A percentile compares a stretch with the other conserved stretches of the same genome.
Evolutionary conservation across 2,329 filamentous ascomycete species (phyloP).

Genomic region (Cercospora sesami): DNA sequence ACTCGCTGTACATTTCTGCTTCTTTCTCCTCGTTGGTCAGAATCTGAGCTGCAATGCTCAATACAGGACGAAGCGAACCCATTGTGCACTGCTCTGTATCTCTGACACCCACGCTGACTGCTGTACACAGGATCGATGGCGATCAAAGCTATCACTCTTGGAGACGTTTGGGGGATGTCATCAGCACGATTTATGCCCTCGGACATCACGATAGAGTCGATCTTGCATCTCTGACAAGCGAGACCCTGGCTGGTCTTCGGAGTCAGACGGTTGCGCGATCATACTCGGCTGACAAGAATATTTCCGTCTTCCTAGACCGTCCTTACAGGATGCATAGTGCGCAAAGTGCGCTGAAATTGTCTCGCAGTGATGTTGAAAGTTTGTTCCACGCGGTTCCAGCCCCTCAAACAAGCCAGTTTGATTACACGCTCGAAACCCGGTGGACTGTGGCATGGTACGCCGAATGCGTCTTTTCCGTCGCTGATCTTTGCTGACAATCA

Average conservation of each 20-base stretch:
- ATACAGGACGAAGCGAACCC: background rate
- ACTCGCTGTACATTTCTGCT: background rate
- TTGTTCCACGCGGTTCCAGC: background rate
- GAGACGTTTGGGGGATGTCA: slow-evolving; percentile 50
- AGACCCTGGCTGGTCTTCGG: slow-evolving; percentile 47
- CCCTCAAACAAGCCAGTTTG: slow-evolving; percentile 25
- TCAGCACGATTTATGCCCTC: slow-evolving; percentile 50
- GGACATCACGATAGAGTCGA: slow-evolving; percentile 50
- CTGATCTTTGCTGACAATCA: background rate
- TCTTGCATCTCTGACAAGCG: slow-evolving; percentile 35
- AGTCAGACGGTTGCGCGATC: slow-evolving; percentile 45
- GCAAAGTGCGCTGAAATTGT: slow-evolving; percentile 13
- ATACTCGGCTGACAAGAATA: slow-evolving; percentile 51
- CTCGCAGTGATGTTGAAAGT: background rate
- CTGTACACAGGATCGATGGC: slow-evolving; percentile 13
- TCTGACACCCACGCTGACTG: background rate
- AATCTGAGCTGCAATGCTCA: background rate
- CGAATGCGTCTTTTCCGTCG: too few species aligned
- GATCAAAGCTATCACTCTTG: slow-evolving; percentile 49
- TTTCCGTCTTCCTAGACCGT: slow-evolving; percentile 53
- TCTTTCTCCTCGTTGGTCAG: background rate
- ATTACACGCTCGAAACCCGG: slow-evolving; percentile 32
- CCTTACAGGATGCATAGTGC: slow-evolving; percentile 48
- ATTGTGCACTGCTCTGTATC: background rate
- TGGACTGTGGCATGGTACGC: slow-evolving; percentile 37